Evolutionary conservation across 129 eudicot genomes (phyloP).

Genomic region (Erigeron canadensis): DNA sequence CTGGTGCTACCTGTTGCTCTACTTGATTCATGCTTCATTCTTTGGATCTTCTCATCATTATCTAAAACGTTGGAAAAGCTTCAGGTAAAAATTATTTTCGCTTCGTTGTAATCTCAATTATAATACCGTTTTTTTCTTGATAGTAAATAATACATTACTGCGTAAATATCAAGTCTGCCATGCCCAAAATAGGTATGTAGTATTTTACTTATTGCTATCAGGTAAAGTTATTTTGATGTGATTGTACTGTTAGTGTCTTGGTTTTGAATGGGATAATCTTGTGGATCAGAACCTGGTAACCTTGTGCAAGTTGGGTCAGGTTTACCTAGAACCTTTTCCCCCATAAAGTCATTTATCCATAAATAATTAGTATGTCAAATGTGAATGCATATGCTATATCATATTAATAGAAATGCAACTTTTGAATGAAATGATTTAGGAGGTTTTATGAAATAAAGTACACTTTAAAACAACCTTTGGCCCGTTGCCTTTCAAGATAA

Average conservation of each 20-base stretch:
- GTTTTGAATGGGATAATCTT: background rate
- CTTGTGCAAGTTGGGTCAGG: background rate
- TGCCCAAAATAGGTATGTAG: background rate
- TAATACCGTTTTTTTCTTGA: background rate
- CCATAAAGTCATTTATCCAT: background rate
- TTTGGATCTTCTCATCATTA: slow-evolving; percentile 87
- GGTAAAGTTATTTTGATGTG: background rate
- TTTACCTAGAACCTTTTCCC: background rate
- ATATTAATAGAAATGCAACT: background rate
- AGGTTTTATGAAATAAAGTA: background rate
- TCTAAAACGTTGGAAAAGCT: slow-evolving; percentile 89
- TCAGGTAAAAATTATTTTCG: slow-evolving; percentile 52
- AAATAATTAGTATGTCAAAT: background rate
- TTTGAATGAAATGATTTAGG: background rate
- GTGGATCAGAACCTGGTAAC: background rate
- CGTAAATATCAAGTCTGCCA: background rate
- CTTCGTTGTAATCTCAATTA: slow-evolving; percentile 8
- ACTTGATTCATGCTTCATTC: slow-evolving; percentile 73
- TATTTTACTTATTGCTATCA: background rate
- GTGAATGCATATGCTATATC: background rate
- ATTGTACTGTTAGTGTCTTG: background rate
- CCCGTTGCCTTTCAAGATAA: background rate
- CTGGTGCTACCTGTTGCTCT: slow-evolving; percentile 77
- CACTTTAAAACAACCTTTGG: background rate
- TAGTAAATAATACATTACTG: background rate